Conservation (phyloP, 2,329 filamentous ascomycete species). For the Fusarium dimerum region DNA sequence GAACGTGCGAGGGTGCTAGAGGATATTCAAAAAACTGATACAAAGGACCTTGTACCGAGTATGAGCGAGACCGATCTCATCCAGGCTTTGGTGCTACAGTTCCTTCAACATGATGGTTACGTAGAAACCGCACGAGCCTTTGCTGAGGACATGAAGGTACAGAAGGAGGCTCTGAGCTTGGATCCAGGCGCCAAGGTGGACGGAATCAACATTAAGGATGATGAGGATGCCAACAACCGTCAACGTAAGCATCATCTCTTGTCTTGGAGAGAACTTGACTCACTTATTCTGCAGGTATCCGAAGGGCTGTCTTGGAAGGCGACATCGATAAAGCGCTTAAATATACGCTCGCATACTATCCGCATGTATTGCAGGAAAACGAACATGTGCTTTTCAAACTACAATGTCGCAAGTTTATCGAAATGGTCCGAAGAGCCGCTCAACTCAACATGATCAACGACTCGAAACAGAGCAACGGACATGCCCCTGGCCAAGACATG, state of each 20-base stretch:
- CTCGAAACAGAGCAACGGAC: conserved; percentile 44
- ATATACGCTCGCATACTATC: conserved; percentile 76
- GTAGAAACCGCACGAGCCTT: conserved; percentile 91
- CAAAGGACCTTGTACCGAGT: conserved; percentile 61
- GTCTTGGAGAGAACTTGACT: conserved; percentile 14
- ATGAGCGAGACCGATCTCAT: conserved; percentile 76
- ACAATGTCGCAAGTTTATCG: conserved; percentile 88
- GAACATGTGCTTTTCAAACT: conserved; percentile 85
- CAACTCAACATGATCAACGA: conserved; percentile 58
- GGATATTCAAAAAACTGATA: conserved; percentile 60
- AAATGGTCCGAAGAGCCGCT: conserved; percentile 80
- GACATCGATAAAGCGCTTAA: conserved; percentile 91
- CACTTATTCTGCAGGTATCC: conserved; percentile 64
- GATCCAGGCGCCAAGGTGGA: conserved; percentile 53
- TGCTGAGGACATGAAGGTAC: conserved; percentile 73
- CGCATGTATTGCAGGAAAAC: conserved; percentile 76
- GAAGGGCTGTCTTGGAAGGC: conserved; percentile 83
- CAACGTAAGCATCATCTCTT: conserved; percentile 62
- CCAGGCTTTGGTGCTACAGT: conserved; percentile 80
- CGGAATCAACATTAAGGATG: conserved; percentile 71
- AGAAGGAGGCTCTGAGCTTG: conserved; percentile 69
- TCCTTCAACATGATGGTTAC: conserved; percentile 92
- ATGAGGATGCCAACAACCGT: conserved; percentile 81
- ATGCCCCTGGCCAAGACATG: conserved; percentile 49
- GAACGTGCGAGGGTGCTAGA: conserved; percentile 60